These are phyloP conservation scores for Trichosporon inkin DNA, from an alignment of 1,284 basidiomycete genomes.

Conservation along the genomic window DNA sequence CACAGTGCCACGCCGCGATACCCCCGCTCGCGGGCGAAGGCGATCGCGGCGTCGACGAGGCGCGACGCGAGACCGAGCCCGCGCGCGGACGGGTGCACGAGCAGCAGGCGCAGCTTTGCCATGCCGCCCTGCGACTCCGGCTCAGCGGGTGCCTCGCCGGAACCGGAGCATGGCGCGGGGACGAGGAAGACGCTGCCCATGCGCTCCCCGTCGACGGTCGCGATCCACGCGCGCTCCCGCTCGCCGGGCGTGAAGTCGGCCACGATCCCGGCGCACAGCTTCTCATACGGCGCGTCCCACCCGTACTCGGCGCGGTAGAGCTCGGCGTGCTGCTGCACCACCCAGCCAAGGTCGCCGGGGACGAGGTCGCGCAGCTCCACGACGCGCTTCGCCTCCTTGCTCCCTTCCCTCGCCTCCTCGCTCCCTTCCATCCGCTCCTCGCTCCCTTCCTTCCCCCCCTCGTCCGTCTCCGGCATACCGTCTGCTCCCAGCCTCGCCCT, in stretches of 20 bases:
- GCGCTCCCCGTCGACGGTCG: constrained; percentile 14
- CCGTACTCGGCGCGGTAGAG: constrained; percentile 15
- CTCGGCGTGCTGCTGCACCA: constrained; percentile 14
- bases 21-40: constrained; percentile 11
- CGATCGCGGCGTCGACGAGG: constrained; percentile 17
- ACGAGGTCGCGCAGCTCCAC: constrained; percentile 12
- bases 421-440: too few relatives aligned
- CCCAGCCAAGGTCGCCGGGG: constrained; percentile 22
- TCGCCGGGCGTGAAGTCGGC: not conserved
- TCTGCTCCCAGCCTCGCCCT: too few relatives aligned
- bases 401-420: too few relatives aligned
- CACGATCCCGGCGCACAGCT: constrained; percentile 12
- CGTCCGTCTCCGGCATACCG: too few relatives aligned
- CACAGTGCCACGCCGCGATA: constrained; percentile 17
- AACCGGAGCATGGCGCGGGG: not conserved
- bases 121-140: not conserved
- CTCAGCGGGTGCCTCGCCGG: too few relatives aligned
- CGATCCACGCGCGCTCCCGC: constrained; percentile 17
- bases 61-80: constrained; percentile 14
- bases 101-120: constrained; percentile 17
- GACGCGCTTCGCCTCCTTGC: not conserved
- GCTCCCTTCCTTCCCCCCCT: too few relatives aligned
- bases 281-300: constrained; percentile 13
- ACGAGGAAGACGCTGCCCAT: constrained; percentile 17
- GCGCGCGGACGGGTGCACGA: constrained; percentile 10